Evolutionary conservation across 1,284 basidiomycete genomes (phyloP), one percentile per base, ranked within the genome.

Genomic region (Austroboletus niveus): DNA sequence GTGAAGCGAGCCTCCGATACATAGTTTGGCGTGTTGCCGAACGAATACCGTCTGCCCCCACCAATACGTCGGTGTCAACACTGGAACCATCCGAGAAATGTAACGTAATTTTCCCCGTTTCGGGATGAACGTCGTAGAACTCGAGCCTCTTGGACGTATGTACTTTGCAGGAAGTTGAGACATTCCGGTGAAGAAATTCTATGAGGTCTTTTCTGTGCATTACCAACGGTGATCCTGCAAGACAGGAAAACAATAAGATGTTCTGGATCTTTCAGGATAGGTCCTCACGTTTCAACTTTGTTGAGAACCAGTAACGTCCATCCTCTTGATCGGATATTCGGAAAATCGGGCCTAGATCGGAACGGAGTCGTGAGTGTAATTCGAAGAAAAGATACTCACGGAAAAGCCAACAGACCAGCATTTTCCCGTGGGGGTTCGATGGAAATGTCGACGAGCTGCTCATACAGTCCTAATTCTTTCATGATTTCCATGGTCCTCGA

Each of bases 191-290:
- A 22, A 73, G 61, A 1, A 71, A 57, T 30, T 68, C 57, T 2
- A 72, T 53, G 42, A 73, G 32, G 45, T 71, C 69, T 15, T 68
- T 64, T 36, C 72, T 61, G 48, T 72, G 72, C 49, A 72, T 49
- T 11, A 45, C 53, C 17, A 63, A 55, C 6, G 58, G 41, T 3
- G 67, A 67, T 32, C 60, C 67, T 69, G 49, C 17, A 38, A 39
- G 30, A 36, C 29, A 38, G 20, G 17, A 31, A n/a, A 17, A 17
- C 17, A 49, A 32, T 47, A 30, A 20, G 7, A 30, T 10, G 6
- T 14, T 1, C 10, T 15, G 15, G 15, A 17, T 22, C 17, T 1
- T 11, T 40, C 2, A 17, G 17, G 17, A 17, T 17, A 17, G 17
- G 17, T 17, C 17, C 17, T 17, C 17, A 17, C 17, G 17, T 17